Evolutionary conservation across 495 filamentous ascomycete genomes (phyloP).

Genomic region (Talaromyces liani): DNA sequence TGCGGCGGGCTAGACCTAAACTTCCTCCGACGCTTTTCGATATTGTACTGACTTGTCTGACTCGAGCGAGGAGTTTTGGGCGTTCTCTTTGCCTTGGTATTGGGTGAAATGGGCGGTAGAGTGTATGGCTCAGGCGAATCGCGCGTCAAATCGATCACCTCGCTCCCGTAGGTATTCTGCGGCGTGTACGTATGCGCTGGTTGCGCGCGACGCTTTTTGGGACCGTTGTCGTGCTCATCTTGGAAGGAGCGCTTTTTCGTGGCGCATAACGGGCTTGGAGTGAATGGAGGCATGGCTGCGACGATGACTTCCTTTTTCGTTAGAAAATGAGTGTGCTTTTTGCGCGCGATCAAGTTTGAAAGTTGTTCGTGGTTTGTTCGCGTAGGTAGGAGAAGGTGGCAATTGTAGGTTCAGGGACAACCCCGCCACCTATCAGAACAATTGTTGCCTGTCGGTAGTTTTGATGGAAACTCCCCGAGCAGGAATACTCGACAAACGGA

Average conservation of each 20-base stretch:
- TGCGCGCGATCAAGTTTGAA: neutral
- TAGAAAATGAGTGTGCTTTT: neutral
- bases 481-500: neutral
- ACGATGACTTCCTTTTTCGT: neutral
- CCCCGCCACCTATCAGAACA: neutral
- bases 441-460: neutral
- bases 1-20: slow-evolving; percentile 33
- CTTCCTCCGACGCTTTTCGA: slow-evolving; percentile 30
- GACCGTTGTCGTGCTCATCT: neutral
- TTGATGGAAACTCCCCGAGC: neutral
- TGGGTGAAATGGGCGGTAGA: neutral
- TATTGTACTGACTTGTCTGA: neutral
- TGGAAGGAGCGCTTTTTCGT: neutral
- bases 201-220: neutral
- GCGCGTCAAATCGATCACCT: slow-evolving; percentile 16
- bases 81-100: slow-evolving; percentile 17
- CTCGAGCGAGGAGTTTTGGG: slow-evolving; percentile 6
- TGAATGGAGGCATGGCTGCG: neutral
- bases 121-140: slow-evolving; percentile 8
- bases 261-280: neutral
- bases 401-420: neutral
- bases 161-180: neutral
- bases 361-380: neutral
- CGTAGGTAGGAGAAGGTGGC: neutral
- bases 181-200: neutral